phyloP scores from a whole-genome alignment of 2,329 filamentous ascomycete genomes.

The Sphaerulina populicola region DNA sequence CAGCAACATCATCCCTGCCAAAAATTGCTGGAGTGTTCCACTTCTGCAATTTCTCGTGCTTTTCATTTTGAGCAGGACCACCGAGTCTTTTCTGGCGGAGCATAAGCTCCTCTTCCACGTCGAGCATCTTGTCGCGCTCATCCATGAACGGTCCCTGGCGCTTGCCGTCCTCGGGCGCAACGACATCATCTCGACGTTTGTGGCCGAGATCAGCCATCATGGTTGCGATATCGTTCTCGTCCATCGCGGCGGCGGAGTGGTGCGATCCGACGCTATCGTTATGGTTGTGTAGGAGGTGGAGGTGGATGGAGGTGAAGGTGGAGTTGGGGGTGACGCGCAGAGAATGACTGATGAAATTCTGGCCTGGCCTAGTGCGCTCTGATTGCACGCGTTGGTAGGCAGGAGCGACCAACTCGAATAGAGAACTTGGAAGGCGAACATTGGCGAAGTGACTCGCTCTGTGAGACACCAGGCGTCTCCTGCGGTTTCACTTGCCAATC shows the following conservation, averaged over 20 bases:
- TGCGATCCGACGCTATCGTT: not conserved
- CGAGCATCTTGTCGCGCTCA: not conserved
- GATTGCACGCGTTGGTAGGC: not conserved
- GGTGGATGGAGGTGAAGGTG: not conserved
- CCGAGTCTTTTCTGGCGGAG: not conserved
- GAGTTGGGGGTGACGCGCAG: not conserved
- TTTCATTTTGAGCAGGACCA: not conserved
- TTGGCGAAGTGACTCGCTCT: not conserved
- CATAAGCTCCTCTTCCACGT: not conserved
- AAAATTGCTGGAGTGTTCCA: conserved; percentile 16
- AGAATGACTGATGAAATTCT: not conserved
- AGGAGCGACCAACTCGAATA: not conserved
- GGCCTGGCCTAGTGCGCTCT: not conserved
- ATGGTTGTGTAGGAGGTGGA: not conserved
- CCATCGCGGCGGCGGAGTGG: not conserved
- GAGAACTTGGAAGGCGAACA: not conserved
- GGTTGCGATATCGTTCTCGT: conserved; percentile 9
- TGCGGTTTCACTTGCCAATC: not conserved
- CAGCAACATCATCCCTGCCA: conserved; percentile 9
- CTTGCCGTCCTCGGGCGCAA: conserved; percentile 13
- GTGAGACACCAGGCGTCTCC: not conserved
- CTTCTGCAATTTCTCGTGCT: not conserved
- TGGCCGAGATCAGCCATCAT: conserved; percentile 25
- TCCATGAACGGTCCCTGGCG: not conserved
- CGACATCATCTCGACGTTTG: conserved; percentile 19